Conservation (phyloP, 495 filamentous ascomycete genomes). For the Neurospora sp. region DNA sequence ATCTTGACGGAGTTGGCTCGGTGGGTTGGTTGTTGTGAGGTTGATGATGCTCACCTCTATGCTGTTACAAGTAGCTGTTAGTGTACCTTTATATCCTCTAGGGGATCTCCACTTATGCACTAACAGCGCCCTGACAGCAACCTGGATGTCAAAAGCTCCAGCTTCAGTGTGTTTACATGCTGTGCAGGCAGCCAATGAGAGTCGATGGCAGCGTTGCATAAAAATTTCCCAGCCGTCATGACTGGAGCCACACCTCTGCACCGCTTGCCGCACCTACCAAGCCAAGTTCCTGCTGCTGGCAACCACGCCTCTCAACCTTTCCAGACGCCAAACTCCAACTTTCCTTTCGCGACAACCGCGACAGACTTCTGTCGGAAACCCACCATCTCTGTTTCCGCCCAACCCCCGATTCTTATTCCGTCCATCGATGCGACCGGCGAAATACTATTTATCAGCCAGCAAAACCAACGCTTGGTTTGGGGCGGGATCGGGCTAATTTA, state of each 20-base stretch:
- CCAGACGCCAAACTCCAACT: background rate
- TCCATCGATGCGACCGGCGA: constrained; percentile 13
- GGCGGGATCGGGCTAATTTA: constrained; percentile 8
- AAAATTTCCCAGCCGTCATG: constrained; percentile 15
- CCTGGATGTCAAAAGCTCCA: too few species aligned
- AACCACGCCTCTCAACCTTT: constrained; percentile 3
- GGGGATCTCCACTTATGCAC: background rate
- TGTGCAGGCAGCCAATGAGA: constrained; percentile 10
- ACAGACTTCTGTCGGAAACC: constrained; percentile 1
- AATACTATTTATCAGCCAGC: background rate
- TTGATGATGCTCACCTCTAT: background rate
- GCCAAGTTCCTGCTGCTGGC: background rate
- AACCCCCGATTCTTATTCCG: background rate
- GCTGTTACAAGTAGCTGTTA: constrained; percentile 1
- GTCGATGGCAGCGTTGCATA: constrained; percentile 4
- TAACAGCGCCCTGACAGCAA: background rate
- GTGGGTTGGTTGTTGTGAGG: constrained; percentile 1
- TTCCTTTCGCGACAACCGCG: background rate
- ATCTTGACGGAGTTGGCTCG: background rate
- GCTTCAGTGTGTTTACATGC: constrained; percentile 3
- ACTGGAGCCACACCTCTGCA: constrained; percentile 1
- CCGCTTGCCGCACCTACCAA: background rate
- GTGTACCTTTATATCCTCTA: background rate
- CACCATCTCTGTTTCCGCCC: background rate
- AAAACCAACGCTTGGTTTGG: constrained; percentile 10